Percentiles rank a stretch among this genome's conserved stretches.
These are phyloP conservation scores for Citrus australasica DNA, from an alignment of 345 rosid genomes.

Conservation along the genomic window DNA sequence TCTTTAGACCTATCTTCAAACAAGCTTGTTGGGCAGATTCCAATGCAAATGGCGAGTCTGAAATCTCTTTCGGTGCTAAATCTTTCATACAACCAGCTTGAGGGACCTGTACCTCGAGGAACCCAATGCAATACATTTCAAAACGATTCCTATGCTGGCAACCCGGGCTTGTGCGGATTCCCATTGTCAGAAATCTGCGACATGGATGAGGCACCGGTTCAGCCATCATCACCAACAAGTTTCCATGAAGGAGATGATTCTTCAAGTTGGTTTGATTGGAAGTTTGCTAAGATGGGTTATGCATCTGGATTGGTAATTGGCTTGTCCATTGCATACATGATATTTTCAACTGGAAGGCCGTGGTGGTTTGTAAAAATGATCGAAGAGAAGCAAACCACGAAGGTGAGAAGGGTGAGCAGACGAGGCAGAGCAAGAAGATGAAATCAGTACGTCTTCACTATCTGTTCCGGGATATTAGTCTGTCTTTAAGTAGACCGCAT, in stretches of 20 bases:
- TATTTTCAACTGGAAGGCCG: no score
- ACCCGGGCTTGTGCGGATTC: neutral
- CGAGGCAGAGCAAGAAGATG: no score
- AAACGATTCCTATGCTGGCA: neutral
- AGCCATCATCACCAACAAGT: neutral
- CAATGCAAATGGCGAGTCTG: neutral
- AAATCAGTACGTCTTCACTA: no score
- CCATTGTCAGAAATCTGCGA: neutral
- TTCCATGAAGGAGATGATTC: neutral
- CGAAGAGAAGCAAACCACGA: no score
- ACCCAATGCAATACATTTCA: neutral
- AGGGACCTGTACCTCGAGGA: neutral
- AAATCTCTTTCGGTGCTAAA: neutral
- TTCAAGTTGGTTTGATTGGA: neutral
- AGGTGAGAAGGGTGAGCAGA: no score
- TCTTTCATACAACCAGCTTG: neutral
- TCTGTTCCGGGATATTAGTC: no score
- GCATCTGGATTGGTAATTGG: neutral
- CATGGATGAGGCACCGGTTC: neutral
- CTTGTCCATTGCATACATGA: no score
- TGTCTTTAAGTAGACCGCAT: no score
- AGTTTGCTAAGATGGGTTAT: neutral
- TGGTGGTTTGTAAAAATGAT: no score
- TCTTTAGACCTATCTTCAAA: neutral
- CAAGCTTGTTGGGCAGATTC: neutral